phyloP scores from a whole-genome alignment of 768 basidiomycete genomes.

The Phanerochaete carnosa region DNA sequence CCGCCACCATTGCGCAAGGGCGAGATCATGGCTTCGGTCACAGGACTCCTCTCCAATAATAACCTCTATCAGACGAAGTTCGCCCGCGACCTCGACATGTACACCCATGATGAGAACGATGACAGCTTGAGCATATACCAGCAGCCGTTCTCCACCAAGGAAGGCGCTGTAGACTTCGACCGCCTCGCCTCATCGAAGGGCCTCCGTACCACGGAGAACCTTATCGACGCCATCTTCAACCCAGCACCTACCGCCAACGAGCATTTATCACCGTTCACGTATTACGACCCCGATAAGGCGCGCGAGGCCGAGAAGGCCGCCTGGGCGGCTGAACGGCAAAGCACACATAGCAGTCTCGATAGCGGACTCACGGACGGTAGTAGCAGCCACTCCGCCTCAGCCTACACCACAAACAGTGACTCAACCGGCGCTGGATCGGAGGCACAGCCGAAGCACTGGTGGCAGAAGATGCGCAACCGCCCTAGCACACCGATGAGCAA shows the following conservation, averaged over 20 bases:
- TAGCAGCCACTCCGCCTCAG: constrained; percentile 2
- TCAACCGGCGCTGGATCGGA: constrained; percentile 4
- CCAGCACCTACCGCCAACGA: constrained; percentile 39
- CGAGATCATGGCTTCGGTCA: constrained; percentile 68
- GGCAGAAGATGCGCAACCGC: constrained; percentile 17
- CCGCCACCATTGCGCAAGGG: constrained; percentile 69
- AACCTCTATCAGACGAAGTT: constrained; percentile 43
- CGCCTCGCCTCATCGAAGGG: constrained; percentile 50
- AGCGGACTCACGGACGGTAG: constrained; percentile 9
- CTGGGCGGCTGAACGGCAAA: neutral
- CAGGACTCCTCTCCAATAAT: constrained; percentile 54
- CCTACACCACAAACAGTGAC: constrained; percentile 8
- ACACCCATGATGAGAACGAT: constrained; percentile 19
- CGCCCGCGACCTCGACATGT: constrained; percentile 49
- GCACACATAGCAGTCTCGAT: constrained; percentile 8
- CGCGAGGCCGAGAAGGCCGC: constrained; percentile 3
- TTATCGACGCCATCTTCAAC: constrained; percentile 82
- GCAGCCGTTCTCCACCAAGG: neutral
- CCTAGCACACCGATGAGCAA: constrained; percentile 13
- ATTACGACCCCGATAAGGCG: constrained; percentile 18
- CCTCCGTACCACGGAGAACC: constrained; percentile 61
- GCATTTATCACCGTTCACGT: constrained; percentile 25
- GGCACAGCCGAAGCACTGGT: constrained; percentile 8
- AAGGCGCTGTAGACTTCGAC: constrained; percentile 26
- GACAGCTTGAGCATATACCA: neutral